A percentile compares a stretch with the other conserved stretches of the same genome.
Conservation (phyloP, 148 eudicot genomes). For the Rhododendron molle region DNA sequence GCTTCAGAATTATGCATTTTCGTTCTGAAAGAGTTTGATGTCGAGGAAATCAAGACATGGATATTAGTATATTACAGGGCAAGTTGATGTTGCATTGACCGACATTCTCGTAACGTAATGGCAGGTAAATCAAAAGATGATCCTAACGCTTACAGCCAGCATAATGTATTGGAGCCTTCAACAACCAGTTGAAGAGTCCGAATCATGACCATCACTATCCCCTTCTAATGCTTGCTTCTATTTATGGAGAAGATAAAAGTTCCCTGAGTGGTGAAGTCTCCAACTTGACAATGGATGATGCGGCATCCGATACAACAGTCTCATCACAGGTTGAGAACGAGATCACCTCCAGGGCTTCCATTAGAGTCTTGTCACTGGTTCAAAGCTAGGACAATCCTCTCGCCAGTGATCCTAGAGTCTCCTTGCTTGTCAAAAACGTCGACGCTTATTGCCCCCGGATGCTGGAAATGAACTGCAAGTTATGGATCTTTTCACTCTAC, state of each 20-base stretch:
- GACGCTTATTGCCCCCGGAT: background rate
- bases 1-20: no score
- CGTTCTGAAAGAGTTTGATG: no score
- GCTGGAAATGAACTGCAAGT: background rate
- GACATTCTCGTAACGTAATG: no score
- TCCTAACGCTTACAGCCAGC: no score
- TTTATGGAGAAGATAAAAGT: constrained; percentile 34
- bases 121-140: no score
- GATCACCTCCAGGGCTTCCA: background rate
- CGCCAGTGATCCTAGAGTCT: background rate
- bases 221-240: constrained; percentile 22
- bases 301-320: constrained; percentile 53
- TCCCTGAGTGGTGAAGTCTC: constrained; percentile 26
- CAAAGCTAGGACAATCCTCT: constrained; percentile 22
- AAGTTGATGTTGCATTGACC: no score
- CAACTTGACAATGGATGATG: constrained; percentile 50
- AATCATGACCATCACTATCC: no score
- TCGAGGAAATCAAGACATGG: no score
- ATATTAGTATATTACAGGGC: no score
- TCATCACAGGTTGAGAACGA: constrained; percentile 14
- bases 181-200: no score
- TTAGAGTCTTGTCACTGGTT: constrained; percentile 23
- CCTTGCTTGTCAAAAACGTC: constrained; percentile 24
- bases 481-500: background rate
- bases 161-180: no score